Percentiles rank a stretch among this genome's conserved stretches.
These are phyloP conservation scores for Salix koriyanagi DNA, from an alignment of 345 rosid genomes.

Conservation along the genomic window DNA sequence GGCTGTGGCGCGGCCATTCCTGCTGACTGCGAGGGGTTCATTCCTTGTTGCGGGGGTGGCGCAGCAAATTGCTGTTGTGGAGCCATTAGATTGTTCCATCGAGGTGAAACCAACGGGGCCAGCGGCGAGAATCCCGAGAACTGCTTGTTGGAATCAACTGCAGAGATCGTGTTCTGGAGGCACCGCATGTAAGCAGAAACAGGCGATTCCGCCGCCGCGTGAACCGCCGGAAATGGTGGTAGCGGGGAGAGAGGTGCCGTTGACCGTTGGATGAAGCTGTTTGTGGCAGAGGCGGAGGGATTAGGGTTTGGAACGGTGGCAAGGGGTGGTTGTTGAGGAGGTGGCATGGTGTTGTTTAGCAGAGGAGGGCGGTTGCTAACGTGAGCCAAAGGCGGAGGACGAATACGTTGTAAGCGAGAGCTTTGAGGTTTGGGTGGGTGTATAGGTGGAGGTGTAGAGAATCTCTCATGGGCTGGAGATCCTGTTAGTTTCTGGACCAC, in stretches of 20 bases:
- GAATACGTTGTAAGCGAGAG: slow-evolving; percentile 85
- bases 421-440: slow-evolving; percentile 68
- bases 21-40: slow-evolving; percentile 6
- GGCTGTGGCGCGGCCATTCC: slow-evolving; percentile 16
- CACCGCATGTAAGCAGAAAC: slow-evolving; percentile 74
- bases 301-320: slow-evolving; percentile 1
- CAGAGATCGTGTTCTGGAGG: slow-evolving; percentile 48
- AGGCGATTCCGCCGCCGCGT: slow-evolving; percentile 68
- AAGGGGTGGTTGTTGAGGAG: slow-evolving; percentile 19
- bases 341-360: slow-evolving; percentile 34
- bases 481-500: slow-evolving; percentile 96
- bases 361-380: slow-evolving; percentile 61
- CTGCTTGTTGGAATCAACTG: slow-evolving; percentile 46
- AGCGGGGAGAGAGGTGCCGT: slow-evolving; percentile 58
- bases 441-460: slow-evolving; percentile 68
- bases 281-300: slow-evolving; percentile 6
- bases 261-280: slow-evolving; percentile 31
- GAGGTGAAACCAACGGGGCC: slow-evolving; percentile 61
- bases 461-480: slow-evolving; percentile 77
- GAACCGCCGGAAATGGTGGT: slow-evolving; percentile 61
- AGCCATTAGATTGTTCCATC: slow-evolving; percentile 43
- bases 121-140: slow-evolving; percentile 62
- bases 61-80: slow-evolving; percentile 27
- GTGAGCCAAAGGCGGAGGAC: slow-evolving; percentile 83
- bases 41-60: slow-evolving; percentile 22